Conservation (phyloP, 805 yeast genomes). For the Metschnikowia noctiluminum region DNA sequence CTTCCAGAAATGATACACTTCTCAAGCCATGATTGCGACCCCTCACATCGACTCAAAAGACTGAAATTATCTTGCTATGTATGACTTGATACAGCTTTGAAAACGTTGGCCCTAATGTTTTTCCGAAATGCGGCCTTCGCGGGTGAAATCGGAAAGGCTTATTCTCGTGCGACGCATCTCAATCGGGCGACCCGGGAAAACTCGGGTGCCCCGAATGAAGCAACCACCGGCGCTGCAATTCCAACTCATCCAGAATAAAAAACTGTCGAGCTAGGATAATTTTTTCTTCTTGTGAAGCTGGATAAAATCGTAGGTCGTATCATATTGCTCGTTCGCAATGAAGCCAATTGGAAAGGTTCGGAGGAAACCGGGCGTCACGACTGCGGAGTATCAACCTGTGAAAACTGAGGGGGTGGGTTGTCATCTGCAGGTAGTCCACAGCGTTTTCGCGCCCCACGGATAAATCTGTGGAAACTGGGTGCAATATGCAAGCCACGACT, state of each 20-base stretch:
- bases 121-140: slow-evolving; percentile 7
- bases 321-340: not conserved
- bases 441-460: slow-evolving; percentile 4
- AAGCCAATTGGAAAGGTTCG: not conserved
- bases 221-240: too few relatives aligned
- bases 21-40: too few relatives aligned
- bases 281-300: not conserved
- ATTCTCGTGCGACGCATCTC: slow-evolving; percentile 8
- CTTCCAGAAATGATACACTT: not conserved
- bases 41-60: too few relatives aligned
- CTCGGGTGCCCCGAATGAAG: slow-evolving; percentile 3
- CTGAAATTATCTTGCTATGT: too few relatives aligned
- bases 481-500: slow-evolving; percentile 15
- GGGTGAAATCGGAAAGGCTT: slow-evolving; percentile 7
- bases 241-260: too few relatives aligned
- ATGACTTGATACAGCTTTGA: too few relatives aligned
- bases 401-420: slow-evolving; percentile 5
- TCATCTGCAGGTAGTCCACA: slow-evolving; percentile 8
- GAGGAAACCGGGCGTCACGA: slow-evolving; percentile 6
- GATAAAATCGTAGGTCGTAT: not conserved
- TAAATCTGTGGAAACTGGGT: slow-evolving; percentile 2
- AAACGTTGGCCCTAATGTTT: not conserved
- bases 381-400: slow-evolving; percentile 9
- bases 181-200: slow-evolving; percentile 4
- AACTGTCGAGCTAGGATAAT: too few relatives aligned